These are phyloP conservation scores for Boeremia lycopersici DNA, from an alignment of 2,329 filamentous ascomycete species.

Conservation along the genomic window DNA sequence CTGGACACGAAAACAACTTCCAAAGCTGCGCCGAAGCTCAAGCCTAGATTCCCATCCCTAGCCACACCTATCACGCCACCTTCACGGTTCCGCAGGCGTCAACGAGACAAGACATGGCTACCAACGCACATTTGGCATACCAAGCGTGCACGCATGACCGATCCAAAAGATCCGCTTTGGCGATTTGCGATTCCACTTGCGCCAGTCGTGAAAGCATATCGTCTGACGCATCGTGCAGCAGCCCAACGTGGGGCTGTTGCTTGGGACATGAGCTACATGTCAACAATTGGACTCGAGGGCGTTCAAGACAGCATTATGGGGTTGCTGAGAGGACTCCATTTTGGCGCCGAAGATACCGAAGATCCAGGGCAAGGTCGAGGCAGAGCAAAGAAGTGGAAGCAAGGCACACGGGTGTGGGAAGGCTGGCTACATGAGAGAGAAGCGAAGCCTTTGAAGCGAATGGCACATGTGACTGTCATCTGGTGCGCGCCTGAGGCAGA, in stretches of 20 bases:
- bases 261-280: constrained; percentile 96
- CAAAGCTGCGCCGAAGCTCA: constrained; percentile 30
- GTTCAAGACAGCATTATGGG: constrained; percentile 66
- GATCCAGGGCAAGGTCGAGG: constrained; percentile 61
- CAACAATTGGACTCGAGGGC: constrained; percentile 80
- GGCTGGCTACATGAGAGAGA: constrained; percentile 65
- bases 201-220: constrained; percentile 87
- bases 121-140: constrained; percentile 94
- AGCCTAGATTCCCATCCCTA: constrained; percentile 72
- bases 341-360: constrained; percentile 60
- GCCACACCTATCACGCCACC: constrained; percentile 67
- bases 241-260: constrained; percentile 77
- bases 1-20: constrained; percentile 14
- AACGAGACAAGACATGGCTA: constrained; percentile 88
- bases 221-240: constrained; percentile 81
- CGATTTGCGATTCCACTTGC: constrained; percentile 84
- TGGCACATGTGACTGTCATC: constrained; percentile 75
- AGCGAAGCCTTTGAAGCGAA: constrained; percentile 56
- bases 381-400: constrained; percentile 72
- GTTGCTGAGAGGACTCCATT: constrained; percentile 65
- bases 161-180: constrained; percentile 81
- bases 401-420: constrained; percentile 63
- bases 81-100: constrained; percentile 81
- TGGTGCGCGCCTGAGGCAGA: constrained; percentile 63
- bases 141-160: constrained; percentile 88